Evolutionary conservation across 2,329 filamentous ascomycete genomes (phyloP).

Genomic region (Fusarium sacchari): DNA sequence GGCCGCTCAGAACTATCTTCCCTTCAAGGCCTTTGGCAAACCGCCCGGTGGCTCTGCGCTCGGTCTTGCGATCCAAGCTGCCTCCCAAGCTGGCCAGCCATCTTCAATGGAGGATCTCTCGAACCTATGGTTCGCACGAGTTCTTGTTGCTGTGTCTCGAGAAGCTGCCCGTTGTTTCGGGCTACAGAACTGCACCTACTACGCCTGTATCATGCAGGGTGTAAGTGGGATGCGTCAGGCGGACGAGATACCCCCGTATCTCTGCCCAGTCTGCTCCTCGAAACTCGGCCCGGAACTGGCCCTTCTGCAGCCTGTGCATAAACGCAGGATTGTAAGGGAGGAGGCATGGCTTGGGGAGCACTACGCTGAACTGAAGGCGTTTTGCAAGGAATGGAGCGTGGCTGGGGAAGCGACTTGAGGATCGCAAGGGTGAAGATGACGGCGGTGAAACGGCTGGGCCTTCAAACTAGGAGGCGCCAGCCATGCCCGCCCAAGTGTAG

Average conservation of each 20-base stretch:
- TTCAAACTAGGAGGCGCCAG: neutral
- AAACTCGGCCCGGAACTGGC: slow-evolving; percentile 56
- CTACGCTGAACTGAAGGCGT: slow-evolving; percentile 52
- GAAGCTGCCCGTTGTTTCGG: slow-evolving; percentile 76
- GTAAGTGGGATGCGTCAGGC: slow-evolving; percentile 67
- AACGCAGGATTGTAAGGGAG: slow-evolving; percentile 6
- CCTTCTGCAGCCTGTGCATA: slow-evolving; percentile 26
- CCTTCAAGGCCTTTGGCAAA: neutral
- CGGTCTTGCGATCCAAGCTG: slow-evolving; percentile 48
- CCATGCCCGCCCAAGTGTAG: neutral
- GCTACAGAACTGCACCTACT: slow-evolving; percentile 72
- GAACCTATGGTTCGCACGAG: slow-evolving; percentile 66
- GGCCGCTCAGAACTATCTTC: neutral
- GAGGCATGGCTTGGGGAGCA: slow-evolving; percentile 45
- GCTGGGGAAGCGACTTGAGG: slow-evolving; percentile 46
- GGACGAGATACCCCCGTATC: slow-evolving; percentile 68
- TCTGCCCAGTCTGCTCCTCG: slow-evolving; percentile 67
- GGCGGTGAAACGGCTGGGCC: neutral
- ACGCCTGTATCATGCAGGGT: slow-evolving; percentile 72
- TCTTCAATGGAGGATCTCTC: slow-evolving; percentile 38
- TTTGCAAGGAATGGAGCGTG: slow-evolving; percentile 58
- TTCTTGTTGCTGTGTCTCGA: slow-evolving; percentile 69
- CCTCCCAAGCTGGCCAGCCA: neutral
- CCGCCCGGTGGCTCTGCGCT: slow-evolving; percentile 41
- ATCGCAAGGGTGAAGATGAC: neutral